A percentile compares a stretch with the other conserved stretches of the same genome.
Conservation (phyloP, 805 yeast species). For the Barnettozyma wickerhamii region DNA sequence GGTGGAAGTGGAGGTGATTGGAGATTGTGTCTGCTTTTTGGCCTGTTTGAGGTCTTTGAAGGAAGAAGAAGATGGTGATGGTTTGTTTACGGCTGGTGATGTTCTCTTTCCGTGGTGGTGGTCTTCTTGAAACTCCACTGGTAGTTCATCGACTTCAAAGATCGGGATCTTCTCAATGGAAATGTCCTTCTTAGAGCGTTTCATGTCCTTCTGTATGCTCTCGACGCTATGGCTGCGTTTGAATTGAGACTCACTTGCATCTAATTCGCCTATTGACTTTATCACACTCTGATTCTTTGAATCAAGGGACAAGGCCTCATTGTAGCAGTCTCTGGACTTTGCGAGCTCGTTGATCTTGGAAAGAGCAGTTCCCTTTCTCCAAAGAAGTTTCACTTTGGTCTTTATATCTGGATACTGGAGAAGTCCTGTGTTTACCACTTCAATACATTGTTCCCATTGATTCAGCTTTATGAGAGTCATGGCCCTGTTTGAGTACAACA, state of each 20-base stretch:
- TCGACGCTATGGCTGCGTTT: conserved; percentile 48
- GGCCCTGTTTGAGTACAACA: conserved; percentile 64
- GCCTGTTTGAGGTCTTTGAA: conserved; percentile 72
- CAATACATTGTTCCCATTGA: conserved; percentile 44
- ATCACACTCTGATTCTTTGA: conserved; percentile 35
- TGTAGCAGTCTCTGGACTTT: conserved; percentile 29
- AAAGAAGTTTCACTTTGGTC: conserved; percentile 43
- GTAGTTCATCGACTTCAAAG: conserved; percentile 40
- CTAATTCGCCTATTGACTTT: conserved; percentile 31
- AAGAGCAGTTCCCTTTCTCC: conserved; percentile 44
- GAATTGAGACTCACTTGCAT: conserved; percentile 14
- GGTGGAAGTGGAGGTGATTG: background rate
- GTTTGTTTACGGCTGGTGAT: no score
- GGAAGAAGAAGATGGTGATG: background rate
- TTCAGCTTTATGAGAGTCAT: conserved; percentile 53
- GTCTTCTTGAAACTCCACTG: conserved; percentile 28
- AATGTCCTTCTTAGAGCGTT: conserved; percentile 11
- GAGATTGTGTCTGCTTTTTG: background rate
- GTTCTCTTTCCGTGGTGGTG: no score
- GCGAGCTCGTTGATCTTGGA: conserved; percentile 24
- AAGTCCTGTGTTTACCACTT: conserved; percentile 49
- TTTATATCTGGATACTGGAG: conserved; percentile 24
- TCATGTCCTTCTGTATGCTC: conserved; percentile 34
- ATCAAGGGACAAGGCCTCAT: conserved; percentile 37
- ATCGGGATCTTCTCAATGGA: conserved; percentile 29